Percentiles rank a stretch among this genome's conserved stretches.
Conservation (phyloP, 2,329 filamentous ascomycete genomes). For the Rhinocladiella mackenziei region DNA sequence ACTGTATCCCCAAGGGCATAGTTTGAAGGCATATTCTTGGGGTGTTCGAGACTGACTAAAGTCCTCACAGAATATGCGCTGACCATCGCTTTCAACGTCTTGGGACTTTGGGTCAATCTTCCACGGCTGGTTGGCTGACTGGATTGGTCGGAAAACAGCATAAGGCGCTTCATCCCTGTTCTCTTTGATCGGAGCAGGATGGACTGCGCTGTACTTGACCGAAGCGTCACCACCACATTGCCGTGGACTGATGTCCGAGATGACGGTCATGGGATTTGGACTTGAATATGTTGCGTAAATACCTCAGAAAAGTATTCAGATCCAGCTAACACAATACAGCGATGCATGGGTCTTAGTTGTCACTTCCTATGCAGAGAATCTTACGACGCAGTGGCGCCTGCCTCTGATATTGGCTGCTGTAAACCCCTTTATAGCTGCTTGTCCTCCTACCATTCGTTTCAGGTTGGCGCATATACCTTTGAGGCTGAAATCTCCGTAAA, state of each 20-base stretch:
- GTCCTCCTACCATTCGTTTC: constrained; percentile 10
- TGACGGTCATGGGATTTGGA: constrained; percentile 17
- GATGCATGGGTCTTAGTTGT: constrained; percentile 18
- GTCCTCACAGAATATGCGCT: too few relatives aligned
- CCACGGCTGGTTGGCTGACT: constrained; percentile 13
- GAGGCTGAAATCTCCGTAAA: background rate
- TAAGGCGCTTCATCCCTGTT: constrained; percentile 6
- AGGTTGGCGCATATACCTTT: constrained; percentile 5
- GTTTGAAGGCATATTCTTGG: too few relatives aligned
- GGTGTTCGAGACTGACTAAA: too few relatives aligned
- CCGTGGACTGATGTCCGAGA: constrained; percentile 13
- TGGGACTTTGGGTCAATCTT: too few relatives aligned
- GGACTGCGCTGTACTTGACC: constrained; percentile 13
- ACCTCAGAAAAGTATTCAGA: background rate
- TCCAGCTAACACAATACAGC: background rate
- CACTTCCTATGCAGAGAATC: constrained; percentile 11
- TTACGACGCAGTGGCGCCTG: constrained; percentile 15
- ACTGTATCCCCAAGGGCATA: too few relatives aligned
- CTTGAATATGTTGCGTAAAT: constrained; percentile 16
- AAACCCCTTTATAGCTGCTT: constrained; percentile 12
- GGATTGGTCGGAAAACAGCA: constrained; percentile 9
- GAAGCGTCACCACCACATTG: constrained; percentile 11
- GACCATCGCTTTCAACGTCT: too few relatives aligned
- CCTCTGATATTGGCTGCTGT: constrained; percentile 15
- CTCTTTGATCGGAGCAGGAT: constrained; percentile 6